Evolutionary conservation across 2,329 filamentous ascomycete genomes (phyloP).

Genomic region (Fusarium sterilihyphosum): DNA sequence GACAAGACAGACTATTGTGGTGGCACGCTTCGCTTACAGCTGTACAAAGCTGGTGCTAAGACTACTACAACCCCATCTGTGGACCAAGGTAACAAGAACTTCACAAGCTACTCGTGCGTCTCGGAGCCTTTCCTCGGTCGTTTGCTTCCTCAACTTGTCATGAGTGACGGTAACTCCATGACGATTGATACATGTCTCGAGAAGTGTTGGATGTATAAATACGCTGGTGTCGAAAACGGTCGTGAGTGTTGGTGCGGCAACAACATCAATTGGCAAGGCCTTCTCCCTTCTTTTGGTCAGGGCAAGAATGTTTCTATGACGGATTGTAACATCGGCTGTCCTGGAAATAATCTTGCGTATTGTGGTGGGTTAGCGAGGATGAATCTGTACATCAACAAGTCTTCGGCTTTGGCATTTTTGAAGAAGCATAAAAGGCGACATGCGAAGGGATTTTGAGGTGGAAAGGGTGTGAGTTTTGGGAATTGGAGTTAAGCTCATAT

Average conservation of each 20-base stretch:
- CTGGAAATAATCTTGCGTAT: constrained; percentile 46
- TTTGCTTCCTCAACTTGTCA: constrained; percentile 44
- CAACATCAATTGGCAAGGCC: constrained; percentile 42
- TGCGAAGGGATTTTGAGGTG: neutral
- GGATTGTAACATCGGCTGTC: constrained; percentile 49
- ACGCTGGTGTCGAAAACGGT: constrained; percentile 51
- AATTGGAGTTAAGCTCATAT: neutral
- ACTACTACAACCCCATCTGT: constrained; percentile 36
- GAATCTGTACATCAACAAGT: constrained; percentile 47
- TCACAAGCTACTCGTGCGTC: constrained; percentile 51
- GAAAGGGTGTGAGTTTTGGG: accelerated
- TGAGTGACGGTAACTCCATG: constrained; percentile 47
- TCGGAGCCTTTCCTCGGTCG: constrained; percentile 48
- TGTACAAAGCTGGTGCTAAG: constrained; percentile 44
- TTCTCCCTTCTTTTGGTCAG: constrained; percentile 20
- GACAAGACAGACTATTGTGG: constrained; percentile 50
- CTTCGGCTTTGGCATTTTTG: constrained; percentile 7
- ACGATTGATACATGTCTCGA: constrained; percentile 48
- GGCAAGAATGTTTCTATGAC: constrained; percentile 45
- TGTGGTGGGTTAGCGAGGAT: constrained; percentile 47
- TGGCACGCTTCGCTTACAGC: constrained; percentile 45
- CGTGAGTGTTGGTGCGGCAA: constrained; percentile 53
- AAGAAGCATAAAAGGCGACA: constrained; percentile 18
- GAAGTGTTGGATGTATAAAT: constrained; percentile 48
- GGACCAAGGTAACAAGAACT: constrained; percentile 49